Percentiles rank a stretch among this genome's conserved stretches.
Evolutionary conservation across 139 green algal genomes (phyloP).

Genomic region (Mychonastes homosphaera): DNA sequence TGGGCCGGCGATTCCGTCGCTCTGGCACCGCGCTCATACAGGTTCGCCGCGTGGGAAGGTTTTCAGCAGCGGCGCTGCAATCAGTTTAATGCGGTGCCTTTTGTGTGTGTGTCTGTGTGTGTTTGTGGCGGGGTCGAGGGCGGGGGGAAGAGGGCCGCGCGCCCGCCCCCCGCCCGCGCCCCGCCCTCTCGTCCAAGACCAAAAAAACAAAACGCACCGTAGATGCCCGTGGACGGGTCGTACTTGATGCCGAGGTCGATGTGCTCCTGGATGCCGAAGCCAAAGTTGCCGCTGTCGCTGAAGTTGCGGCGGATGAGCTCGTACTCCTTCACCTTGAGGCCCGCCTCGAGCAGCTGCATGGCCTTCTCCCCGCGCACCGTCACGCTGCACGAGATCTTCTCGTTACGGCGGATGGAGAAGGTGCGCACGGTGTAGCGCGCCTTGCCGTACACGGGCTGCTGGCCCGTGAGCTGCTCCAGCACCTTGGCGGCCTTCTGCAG

Average conservation of each 20-base stretch:
- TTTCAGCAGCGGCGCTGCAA: conserved; percentile 33
- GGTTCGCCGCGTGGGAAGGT: conserved; percentile 20
- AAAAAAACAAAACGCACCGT: conserved; percentile 51
- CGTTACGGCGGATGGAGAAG: conserved; percentile 96
- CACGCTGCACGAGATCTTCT: conserved; percentile 96
- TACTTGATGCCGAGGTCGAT: conserved; percentile 99
- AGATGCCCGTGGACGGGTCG: conserved; percentile 98
- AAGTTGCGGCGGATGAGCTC: conserved; percentile 97
- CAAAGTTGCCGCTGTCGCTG: conserved; percentile 90
- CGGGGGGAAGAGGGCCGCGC: neutral
- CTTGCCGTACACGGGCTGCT: conserved; percentile 96
- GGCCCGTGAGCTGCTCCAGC: conserved; percentile 97
- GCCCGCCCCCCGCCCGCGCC: neutral
- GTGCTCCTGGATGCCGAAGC: conserved; percentile 95
- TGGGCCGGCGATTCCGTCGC: no score
- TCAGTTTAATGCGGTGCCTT: conserved; percentile 38
- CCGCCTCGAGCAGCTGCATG: conserved; percentile 95
- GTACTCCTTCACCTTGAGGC: conserved; percentile 99
- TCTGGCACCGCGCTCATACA: conserved; percentile 53
- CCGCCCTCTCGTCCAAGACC: neutral
- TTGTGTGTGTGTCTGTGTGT: no score
- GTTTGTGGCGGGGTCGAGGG: neutral
- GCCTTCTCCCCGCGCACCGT: conserved; percentile 97
- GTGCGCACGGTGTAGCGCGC: conserved; percentile 96
- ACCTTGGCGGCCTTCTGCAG: conserved; percentile 99